Evolutionary conservation across 495 filamentous ascomycete species (phyloP), one percentile per base, ranked within the genome.

Genomic region (Glonium stellatum): DNA sequence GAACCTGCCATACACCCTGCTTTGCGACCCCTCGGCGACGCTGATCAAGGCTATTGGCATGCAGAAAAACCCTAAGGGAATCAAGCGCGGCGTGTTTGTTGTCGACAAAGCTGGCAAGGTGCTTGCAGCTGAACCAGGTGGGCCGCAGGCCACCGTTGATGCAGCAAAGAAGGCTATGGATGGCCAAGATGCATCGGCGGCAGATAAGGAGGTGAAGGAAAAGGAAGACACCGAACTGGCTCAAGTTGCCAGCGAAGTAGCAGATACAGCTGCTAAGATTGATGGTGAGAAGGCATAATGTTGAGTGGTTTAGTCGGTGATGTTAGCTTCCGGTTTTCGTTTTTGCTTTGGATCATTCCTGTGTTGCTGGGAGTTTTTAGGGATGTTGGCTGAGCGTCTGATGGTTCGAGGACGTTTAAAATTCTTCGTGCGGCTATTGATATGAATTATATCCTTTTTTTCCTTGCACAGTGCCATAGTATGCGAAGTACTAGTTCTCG

Each of bases 1-100:
- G 67, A 87, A 83, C 46, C 79, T 98, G n/a, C 86, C 87, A 12
- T 97, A 92, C 71, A 75, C 87, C 4, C 85, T 97, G 35, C 83
- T 98, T 51, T 97, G 92, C 76, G 90, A 98, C 71, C 79, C 85
- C 6, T 65, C 71, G 25, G 83, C 79, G 21, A 83, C 82, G 10
- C 80, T 98, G 46, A 73, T 77, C 58, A 57, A 62, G 19, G 72
- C 74, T 36, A 74, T 74, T 59, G 72, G 74, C 55, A 47, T 77
- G 52, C 67, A 70, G 57, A 74, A 73, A 58, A 60, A 63, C 46
- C 62, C 67, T 0, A 74, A 75, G 62, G 62, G 89, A n/a, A 95
- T 87, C 34, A 82, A 75, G 31, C 82, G 93, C 61, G 92, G 92
- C 57, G 88, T 97, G 23, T 91, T 96, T 66, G 89, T 87, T 54